Evolutionary conservation across 1,284 basidiomycete genomes (phyloP).

Genomic region (Puccinia novopanici): DNA sequence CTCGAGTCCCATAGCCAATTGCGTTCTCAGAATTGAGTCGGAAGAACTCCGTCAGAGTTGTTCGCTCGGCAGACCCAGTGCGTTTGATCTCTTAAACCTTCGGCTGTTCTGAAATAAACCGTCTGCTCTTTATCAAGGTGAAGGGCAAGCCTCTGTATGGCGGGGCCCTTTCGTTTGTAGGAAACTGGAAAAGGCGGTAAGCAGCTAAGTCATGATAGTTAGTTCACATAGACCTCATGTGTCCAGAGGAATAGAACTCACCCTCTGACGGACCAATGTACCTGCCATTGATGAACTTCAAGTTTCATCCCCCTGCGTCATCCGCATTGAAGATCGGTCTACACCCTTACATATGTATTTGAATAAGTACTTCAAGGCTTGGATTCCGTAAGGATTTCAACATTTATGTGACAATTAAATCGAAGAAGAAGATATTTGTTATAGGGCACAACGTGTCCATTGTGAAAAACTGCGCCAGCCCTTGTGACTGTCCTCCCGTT

Average conservation of each 20-base stretch:
- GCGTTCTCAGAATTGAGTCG: neutral
- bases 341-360: constrained; percentile 36
- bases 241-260: neutral
- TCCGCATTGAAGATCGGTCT: neutral
- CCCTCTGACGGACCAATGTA: constrained; percentile 57
- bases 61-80: constrained; percentile 1
- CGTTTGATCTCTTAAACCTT: neutral
- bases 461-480: neutral
- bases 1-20: neutral
- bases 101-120: neutral
- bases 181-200: neutral
- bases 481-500: neutral
- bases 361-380: constrained; percentile 7
- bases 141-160: neutral
- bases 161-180: neutral
- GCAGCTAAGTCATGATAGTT: constrained; percentile 10
- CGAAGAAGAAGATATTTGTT: no score
- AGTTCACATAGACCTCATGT: no score
- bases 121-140: neutral
- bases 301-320: constrained; percentile 59
- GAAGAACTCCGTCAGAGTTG: constrained; percentile 16
- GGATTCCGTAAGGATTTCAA: constrained; percentile 5
- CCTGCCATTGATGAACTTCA: constrained; percentile 59
- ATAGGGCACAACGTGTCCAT: neutral
- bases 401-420: constrained; percentile 28